phyloP scores from a whole-genome alignment of 2,329 filamentous ascomycete genomes.

The Calonectria ilicicola region DNA sequence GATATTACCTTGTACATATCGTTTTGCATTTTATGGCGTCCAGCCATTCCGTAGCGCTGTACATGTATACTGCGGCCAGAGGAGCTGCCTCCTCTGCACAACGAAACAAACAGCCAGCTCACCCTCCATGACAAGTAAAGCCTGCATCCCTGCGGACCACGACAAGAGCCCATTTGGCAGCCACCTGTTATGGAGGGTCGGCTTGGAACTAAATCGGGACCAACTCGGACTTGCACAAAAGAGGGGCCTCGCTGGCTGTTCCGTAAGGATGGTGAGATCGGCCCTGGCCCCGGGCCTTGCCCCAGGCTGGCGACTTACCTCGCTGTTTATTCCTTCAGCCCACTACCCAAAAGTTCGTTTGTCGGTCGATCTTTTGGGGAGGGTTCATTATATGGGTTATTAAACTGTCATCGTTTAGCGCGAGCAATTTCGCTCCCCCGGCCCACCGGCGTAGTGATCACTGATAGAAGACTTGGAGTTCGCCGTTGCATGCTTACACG shows the following conservation, averaged over 20 bases:
- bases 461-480: background rate
- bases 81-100: constrained; percentile 28
- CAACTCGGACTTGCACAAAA: constrained; percentile 28
- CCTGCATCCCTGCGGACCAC: constrained; percentile 19
- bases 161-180: constrained; percentile 26
- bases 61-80: constrained; percentile 21
- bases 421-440: constrained; percentile 5
- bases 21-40: constrained; percentile 1
- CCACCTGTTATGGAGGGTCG: constrained; percentile 31
- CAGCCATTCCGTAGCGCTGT: background rate
- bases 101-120: constrained; percentile 38
- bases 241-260: constrained; percentile 15
- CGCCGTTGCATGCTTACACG: background rate
- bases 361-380: background rate
- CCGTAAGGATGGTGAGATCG: constrained; percentile 24
- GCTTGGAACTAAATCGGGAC: constrained; percentile 32
- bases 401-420: background rate
- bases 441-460: background rate
- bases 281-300: constrained; percentile 5
- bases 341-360: constrained; percentile 9
- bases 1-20: background rate
- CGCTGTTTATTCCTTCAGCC: constrained; percentile 19
- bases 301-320: background rate
- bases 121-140: constrained; percentile 26
- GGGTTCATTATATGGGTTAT: constrained; percentile 2